Base-by-base conservation (phyloP, 164 flowering plant species). In the Aristolochia contorta region DNA sequence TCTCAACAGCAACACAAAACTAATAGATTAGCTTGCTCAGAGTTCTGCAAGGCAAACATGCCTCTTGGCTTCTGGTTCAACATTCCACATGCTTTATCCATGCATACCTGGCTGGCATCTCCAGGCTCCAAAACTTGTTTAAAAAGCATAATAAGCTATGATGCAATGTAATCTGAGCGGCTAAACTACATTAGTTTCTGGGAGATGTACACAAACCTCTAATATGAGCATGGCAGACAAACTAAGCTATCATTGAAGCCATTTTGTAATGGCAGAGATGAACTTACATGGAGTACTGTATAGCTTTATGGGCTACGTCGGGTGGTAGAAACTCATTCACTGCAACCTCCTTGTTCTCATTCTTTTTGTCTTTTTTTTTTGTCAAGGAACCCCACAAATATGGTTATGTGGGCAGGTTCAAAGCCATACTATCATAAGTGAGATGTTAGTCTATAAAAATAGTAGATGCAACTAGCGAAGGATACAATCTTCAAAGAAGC, bases 401-500 rank as follows among this genome's bases (percentile, higher is more conserved):
- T 13, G 24, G 20, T 15, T 6, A 15, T 24, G 24, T 37, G 16
- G 14, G 19, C 37, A 32, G 27, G 25, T 2, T 0, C 20, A 43
- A 22, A 43, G 2, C 27, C 16, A 47, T 53, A 48, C 30, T 14
- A 50, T 21, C 23, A 48, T 43, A 2, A 20, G 48, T 10, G 7
- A 1, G 23, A 53, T 3, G 9, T 7, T 37, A 9, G 33, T 7
- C 21, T 41, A 13, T 8, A 25, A 32, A 54, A 65, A n/a, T 49
- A 41, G 52, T 15, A 16, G 16, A 21, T 21, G 18, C 3, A 61
- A 47, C 22, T 56, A 41, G 49, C 47, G 32, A 62, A 75, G 76
- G 79, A 80, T 83, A 85, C 87, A 85, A 62, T 85, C 91, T 78
- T 85, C 91, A 69, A 85, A 85, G 66, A 85, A 85, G 33, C 91